These are phyloP conservation scores for Solioccasus polychromus DNA, from an alignment of 768 basidiomycete genomes.

Conservation along the genomic window DNA sequence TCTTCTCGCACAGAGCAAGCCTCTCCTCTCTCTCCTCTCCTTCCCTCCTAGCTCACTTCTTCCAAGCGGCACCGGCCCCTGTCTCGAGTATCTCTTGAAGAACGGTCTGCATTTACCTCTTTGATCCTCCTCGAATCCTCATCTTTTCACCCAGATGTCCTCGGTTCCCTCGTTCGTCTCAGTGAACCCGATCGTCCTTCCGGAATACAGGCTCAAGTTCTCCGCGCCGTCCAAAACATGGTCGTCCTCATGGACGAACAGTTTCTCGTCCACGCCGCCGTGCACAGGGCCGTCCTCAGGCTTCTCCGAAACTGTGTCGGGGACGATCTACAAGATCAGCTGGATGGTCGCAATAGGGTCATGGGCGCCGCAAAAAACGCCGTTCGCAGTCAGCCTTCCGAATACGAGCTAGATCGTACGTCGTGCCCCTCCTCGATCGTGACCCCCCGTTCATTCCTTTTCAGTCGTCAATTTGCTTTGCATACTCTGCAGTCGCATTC, in stretches of 20 bases:
- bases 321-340: conserved; percentile 85
- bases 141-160: conserved; percentile 53
- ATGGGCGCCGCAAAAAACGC: conserved; percentile 84
- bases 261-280: conserved; percentile 88
- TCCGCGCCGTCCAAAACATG: conserved; percentile 86
- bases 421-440: conserved; percentile 8
- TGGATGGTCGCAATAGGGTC: conserved; percentile 70
- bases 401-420: conserved; percentile 86
- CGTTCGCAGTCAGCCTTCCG: conserved; percentile 69
- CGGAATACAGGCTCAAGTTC: conserved; percentile 89
- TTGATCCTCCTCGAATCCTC: neutral
- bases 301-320: conserved; percentile 85
- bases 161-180: conserved; percentile 80
- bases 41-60: conserved; percentile 10
- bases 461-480: conserved; percentile 90
- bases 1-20: conserved; percentile 82
- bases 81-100: conserved; percentile 88
- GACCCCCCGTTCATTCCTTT: conserved; percentile 7
- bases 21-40: conserved; percentile 44
- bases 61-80: conserved; percentile 77
- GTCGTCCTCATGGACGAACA: conserved; percentile 89
- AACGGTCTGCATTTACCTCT: conserved; percentile 51
- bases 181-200: conserved; percentile 82
- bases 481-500: conserved; percentile 88
- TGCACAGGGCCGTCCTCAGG: conserved; percentile 84